A percentile compares a stretch with the other conserved stretches of the same genome.
Evolutionary conservation across 2,329 filamentous ascomycete genomes (phyloP).

Genomic region (Dothistroma septosporum): DNA sequence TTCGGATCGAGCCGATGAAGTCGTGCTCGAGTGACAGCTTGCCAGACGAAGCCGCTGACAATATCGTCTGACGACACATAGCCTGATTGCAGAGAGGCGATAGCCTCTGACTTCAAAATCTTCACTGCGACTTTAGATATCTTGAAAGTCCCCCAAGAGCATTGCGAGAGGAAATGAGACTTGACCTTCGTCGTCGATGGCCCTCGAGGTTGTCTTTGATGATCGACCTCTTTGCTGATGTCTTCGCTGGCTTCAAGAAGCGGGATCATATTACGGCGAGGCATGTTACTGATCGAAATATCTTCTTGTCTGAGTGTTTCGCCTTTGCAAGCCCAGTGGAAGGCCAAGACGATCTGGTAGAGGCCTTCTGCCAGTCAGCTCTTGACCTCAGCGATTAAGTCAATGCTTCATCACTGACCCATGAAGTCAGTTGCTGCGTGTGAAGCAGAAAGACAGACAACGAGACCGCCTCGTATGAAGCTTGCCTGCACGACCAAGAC

Average conservation of each 20-base stretch:
- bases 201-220: not conserved
- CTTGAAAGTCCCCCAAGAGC: not conserved
- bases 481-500: not conserved
- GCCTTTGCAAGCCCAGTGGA: not conserved
- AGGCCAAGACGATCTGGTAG: not conserved
- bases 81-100: not conserved
- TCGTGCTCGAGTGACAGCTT: not conserved
- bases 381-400: not conserved
- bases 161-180: not conserved
- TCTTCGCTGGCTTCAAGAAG: not conserved
- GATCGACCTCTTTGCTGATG: not conserved
- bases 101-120: not conserved
- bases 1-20: conserved; percentile 1
- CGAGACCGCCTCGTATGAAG: not conserved
- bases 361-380: not conserved
- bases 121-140: not conserved
- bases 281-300: not conserved
- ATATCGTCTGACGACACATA: not conserved
- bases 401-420: not conserved
- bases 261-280: not conserved
- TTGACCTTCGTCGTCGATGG: not conserved
- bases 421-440: not conserved
- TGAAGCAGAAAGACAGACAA: not conserved
- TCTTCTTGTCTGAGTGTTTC: not conserved
- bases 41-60: not conserved